These are phyloP conservation scores for Phytophthora citricola DNA, from an alignment of 352 stramenopile genomes.

Conservation along the genomic window DNA sequence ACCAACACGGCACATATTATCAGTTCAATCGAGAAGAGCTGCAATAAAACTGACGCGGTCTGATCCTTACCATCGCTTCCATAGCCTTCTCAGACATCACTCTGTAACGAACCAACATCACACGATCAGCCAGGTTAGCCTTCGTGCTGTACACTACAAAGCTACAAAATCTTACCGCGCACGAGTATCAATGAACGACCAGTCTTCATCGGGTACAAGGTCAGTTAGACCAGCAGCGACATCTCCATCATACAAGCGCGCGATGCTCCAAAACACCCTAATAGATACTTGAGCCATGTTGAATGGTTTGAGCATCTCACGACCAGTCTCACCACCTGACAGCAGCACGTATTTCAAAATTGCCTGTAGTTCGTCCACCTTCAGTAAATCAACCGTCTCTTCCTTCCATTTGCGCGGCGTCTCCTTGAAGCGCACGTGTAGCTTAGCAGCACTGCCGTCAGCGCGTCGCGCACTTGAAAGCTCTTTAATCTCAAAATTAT, in stretches of 20 bases:
- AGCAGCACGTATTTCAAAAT: slow-evolving; percentile 87
- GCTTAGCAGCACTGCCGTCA: slow-evolving; percentile 41
- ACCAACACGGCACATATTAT: neutral
- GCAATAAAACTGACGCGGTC: neutral
- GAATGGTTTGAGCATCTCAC: slow-evolving; percentile 91
- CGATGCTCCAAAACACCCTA: slow-evolving; percentile 89
- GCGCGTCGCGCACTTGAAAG: slow-evolving; percentile 32
- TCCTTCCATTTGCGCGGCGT: slow-evolving; percentile 83
- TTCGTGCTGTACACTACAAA: neutral
- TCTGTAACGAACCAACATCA: slow-evolving; percentile 34
- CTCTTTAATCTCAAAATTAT: slow-evolving; percentile 67
- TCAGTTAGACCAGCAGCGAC: slow-evolving; percentile 67
- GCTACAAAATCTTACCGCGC: slow-evolving; percentile 44
- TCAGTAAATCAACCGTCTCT: slow-evolving; percentile 73
- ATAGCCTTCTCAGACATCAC: slow-evolving; percentile 80
- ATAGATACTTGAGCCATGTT: slow-evolving; percentile 90
- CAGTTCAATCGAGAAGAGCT: neutral
- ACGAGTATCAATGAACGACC: slow-evolving; percentile 82
- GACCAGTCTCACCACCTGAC: slow-evolving; percentile 76
- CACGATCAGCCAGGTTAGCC: slow-evolving; percentile 5
- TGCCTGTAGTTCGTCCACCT: slow-evolving; percentile 69
- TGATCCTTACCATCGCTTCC: slow-evolving; percentile 66
- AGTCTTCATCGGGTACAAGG: slow-evolving; percentile 83
- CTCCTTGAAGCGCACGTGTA: slow-evolving; percentile 84
- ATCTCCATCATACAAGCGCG: slow-evolving; percentile 77